Conservation (phyloP, 208 protist species). For the Herpetomonas samuelpessoai region DNA sequence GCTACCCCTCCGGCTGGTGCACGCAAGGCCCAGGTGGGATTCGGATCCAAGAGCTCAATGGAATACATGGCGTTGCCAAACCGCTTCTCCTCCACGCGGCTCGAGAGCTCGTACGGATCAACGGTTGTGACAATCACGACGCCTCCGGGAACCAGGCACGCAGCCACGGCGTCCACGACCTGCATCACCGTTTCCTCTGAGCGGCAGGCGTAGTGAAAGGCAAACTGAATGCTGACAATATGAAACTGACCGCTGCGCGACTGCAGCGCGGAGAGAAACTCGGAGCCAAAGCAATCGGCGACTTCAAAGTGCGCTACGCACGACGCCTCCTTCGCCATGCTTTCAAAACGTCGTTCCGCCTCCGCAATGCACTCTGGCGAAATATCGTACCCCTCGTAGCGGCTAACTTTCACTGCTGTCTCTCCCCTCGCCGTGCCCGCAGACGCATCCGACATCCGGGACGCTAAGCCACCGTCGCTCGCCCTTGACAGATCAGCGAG, state of each 20-base stretch:
- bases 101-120: slow-evolving; percentile 38
- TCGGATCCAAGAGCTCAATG: slow-evolving; percentile 24
- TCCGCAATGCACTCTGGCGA: slow-evolving; percentile 68
- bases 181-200: slow-evolving; percentile 38
- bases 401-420: slow-evolving; percentile 16
- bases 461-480: not conserved
- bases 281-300: slow-evolving; percentile 68
- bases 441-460: not conserved
- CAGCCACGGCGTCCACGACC: slow-evolving; percentile 37
- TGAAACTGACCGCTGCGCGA: slow-evolving; percentile 50
- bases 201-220: slow-evolving; percentile 85
- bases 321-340: slow-evolving; percentile 10
- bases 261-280: slow-evolving; percentile 44
- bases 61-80: slow-evolving; percentile 31
- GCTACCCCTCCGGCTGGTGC: not conserved
- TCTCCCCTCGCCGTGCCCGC: not conserved
- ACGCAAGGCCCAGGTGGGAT: slow-evolving; percentile 13
- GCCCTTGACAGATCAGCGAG: slow-evolving; percentile 7
- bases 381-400: slow-evolving; percentile 76
- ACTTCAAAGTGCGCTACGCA: slow-evolving; percentile 61
- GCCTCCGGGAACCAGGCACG: slow-evolving; percentile 46
- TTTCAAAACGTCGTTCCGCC: slow-evolving; percentile 53
- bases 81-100: slow-evolving; percentile 23
- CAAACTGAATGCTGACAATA: slow-evolving; percentile 84
- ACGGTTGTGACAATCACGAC: slow-evolving; percentile 81